Evolutionary conservation across 2,329 filamentous ascomycete genomes (phyloP).

Genomic region (Plenodomus tracheiphilus): DNA sequence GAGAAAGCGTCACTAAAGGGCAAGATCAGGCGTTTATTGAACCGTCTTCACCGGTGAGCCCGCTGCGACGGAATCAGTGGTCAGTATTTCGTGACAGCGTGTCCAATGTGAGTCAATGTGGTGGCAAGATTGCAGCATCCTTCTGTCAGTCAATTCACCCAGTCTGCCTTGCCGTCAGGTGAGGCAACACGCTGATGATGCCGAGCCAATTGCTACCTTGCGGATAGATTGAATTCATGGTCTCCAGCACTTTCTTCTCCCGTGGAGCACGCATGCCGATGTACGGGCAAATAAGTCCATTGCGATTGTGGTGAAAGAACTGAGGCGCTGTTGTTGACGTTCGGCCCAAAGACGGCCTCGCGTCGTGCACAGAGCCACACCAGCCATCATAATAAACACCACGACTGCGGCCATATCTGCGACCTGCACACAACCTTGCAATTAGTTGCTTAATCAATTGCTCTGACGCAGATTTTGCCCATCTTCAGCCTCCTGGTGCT

Average conservation of each 20-base stretch:
- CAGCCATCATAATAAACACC: slow-evolving; percentile 41
- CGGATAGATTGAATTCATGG: slow-evolving; percentile 28
- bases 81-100: slow-evolving; percentile 10
- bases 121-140: slow-evolving; percentile 41
- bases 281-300: slow-evolving; percentile 19
- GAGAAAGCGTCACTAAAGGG: slow-evolving; percentile 39
- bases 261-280: slow-evolving; percentile 14
- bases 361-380: slow-evolving; percentile 35
- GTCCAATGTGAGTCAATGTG: slow-evolving; percentile 24
- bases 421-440: slow-evolving; percentile 34
- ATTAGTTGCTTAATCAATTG: slow-evolving; percentile 37
- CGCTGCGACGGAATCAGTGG: slow-evolving; percentile 27
- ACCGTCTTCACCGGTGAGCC: slow-evolving; percentile 42
- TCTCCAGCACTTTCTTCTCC: background rate
- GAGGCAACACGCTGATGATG: slow-evolving; percentile 28
- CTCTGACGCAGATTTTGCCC: slow-evolving; percentile 25
- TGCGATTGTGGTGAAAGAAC: slow-evolving; percentile 20
- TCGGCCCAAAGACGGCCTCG: slow-evolving; percentile 28
- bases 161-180: slow-evolving; percentile 34
- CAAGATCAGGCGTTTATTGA: slow-evolving; percentile 34
- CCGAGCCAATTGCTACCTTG: slow-evolving; percentile 35
- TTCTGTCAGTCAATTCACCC: slow-evolving; percentile 30
- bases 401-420: slow-evolving; percentile 33
- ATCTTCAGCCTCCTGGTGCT: slow-evolving; percentile 17
- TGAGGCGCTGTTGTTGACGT: slow-evolving; percentile 33